Conservation (phyloP, 2,329 filamentous ascomycete species). For the Alternaria gansuensis region DNA sequence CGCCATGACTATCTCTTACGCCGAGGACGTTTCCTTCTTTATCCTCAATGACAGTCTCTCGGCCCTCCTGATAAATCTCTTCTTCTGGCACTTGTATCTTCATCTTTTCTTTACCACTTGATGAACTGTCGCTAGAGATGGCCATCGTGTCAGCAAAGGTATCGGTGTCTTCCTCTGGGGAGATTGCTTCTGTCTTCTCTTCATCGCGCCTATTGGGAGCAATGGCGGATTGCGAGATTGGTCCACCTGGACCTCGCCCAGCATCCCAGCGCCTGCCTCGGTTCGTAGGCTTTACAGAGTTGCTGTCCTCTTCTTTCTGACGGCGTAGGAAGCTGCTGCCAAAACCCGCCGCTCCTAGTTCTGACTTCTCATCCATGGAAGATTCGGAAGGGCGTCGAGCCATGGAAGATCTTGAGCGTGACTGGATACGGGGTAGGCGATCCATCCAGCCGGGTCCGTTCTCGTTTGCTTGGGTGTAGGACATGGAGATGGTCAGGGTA, state of each 20-base stretch:
- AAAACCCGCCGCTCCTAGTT: slow-evolving; percentile 70
- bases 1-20: slow-evolving; percentile 62
- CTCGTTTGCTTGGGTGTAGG: slow-evolving; percentile 89
- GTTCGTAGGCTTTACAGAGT: slow-evolving; percentile 61
- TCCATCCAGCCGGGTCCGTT: slow-evolving; percentile 96
- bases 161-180: slow-evolving; percentile 57
- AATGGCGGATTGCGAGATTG: slow-evolving; percentile 89
- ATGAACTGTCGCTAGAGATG: slow-evolving; percentile 49
- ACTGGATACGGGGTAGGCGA: slow-evolving; percentile 81
- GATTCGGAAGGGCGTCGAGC: slow-evolving; percentile 67
- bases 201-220: slow-evolving; percentile 65
- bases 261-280: slow-evolving; percentile 75
- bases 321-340: slow-evolving; percentile 82
- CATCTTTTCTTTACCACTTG: slow-evolving; percentile 48
- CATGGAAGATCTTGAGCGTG: slow-evolving; percentile 81
- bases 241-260: slow-evolving; percentile 80
- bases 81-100: slow-evolving; percentile 51
- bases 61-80: slow-evolving; percentile 82
- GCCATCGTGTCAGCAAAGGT: slow-evolving; percentile 56
- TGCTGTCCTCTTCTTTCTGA: slow-evolving; percentile 76
- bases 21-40: slow-evolving; percentile 85
- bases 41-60: slow-evolving; percentile 82
- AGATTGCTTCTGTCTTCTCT: slow-evolving; percentile 44
- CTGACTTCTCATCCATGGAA: slow-evolving; percentile 66
- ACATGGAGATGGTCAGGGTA: slow-evolving; percentile 92